phyloP scores from a whole-genome alignment of 2,329 filamentous ascomycete genomes.

The Orbilia ellipsospora region DNA sequence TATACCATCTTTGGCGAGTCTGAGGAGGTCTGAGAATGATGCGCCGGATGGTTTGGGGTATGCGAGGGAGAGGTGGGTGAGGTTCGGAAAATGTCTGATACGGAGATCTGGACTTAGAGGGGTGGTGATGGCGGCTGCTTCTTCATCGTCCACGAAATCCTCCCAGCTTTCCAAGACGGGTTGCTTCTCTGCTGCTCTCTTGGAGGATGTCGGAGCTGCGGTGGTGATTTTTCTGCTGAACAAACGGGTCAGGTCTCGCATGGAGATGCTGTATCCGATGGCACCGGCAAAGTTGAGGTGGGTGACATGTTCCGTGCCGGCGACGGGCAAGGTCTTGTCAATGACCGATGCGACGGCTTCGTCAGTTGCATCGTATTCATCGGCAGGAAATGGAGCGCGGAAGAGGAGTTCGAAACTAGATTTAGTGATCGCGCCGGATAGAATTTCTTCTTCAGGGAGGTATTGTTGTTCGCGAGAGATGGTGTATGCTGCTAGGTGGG shows the following conservation, averaged over 20 bases:
- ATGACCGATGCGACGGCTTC: slow-evolving; percentile 21
- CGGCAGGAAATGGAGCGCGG: slow-evolving; percentile 40
- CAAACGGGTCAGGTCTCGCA: slow-evolving; percentile 44
- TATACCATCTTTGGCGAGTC: slow-evolving; percentile 42
- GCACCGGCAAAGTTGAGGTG: slow-evolving; percentile 57
- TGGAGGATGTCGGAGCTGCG: background rate
- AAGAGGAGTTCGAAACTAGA: slow-evolving; percentile 37
- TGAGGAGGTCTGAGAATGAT: slow-evolving; percentile 41
- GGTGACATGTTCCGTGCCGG: slow-evolving; percentile 53
- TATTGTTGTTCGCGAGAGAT: slow-evolving; percentile 33
- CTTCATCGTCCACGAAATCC: slow-evolving; percentile 45
- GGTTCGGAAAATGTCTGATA: slow-evolving; percentile 53
- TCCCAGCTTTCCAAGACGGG: slow-evolving; percentile 47
- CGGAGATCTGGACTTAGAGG: slow-evolving; percentile 22
- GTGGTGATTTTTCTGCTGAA: slow-evolving; percentile 35
- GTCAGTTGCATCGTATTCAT: slow-evolving; percentile 23
- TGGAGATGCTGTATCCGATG: slow-evolving; percentile 48
- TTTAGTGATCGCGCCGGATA: slow-evolving; percentile 33
- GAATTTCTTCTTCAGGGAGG: slow-evolving; percentile 30
- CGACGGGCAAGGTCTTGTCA: slow-evolving; percentile 24
- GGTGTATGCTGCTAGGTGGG: slow-evolving; percentile 55
- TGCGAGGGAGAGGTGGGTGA: slow-evolving; percentile 58
- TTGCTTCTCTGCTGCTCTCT: slow-evolving; percentile 17
- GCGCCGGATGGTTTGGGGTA: slow-evolving; percentile 45
- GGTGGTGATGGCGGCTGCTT: slow-evolving; percentile 19